Evolutionary conservation across 768 basidiomycete genomes (phyloP), one percentile per base, ranked within the genome.

Genomic region (Lepiota brunneoincarnata): DNA sequence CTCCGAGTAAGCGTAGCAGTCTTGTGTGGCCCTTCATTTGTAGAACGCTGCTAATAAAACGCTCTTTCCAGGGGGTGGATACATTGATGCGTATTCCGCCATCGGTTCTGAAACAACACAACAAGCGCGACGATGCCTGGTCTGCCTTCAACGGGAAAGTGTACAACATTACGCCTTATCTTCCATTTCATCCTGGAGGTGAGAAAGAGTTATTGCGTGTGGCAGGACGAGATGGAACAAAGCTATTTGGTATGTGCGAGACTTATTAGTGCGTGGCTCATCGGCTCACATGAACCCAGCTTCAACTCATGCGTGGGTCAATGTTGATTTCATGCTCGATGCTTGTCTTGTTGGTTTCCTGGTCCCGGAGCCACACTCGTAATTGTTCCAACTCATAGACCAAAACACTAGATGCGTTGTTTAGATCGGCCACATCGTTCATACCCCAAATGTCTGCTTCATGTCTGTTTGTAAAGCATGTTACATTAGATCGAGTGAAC

Each of bases 271-370:
- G 12, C 31, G 26, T 2, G 4, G 35, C 41, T 56, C 24, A 40
- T 26, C 12, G 40, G 34, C 55, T 51, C 36, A 41, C 49, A 48
- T 21, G 43, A 40, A 31, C 10, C n/a, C 59, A 98, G 96, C 89
- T 42, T 70, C 81, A 20, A 98, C 95, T 0, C 96, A 99, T 68
- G 91, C 87, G 3, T 99, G 96, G 96, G 94, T 99, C 28, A 98
- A 93, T 61, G 83, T 80, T n/a, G 96, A 99, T 47, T 87, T 87
- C 61, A 97, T 98, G 92, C 76, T 99, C 18, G 95, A 98, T 65
- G 79, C 84, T 31, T 98, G 93, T 68, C 75, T 97, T 42, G 89
- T 99, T 35, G 96, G 96, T 14, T 91, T 97, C 63, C 72, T 99
- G 37, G 84, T 94, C 11, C 69, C 87, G 1, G 91, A 93, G 61